A percentile compares a stretch with the other conserved stretches of the same genome.
phyloP scores from a whole-genome alignment of 108 stramenopile species.

The Nannochloropsis gaditana region DNA sequence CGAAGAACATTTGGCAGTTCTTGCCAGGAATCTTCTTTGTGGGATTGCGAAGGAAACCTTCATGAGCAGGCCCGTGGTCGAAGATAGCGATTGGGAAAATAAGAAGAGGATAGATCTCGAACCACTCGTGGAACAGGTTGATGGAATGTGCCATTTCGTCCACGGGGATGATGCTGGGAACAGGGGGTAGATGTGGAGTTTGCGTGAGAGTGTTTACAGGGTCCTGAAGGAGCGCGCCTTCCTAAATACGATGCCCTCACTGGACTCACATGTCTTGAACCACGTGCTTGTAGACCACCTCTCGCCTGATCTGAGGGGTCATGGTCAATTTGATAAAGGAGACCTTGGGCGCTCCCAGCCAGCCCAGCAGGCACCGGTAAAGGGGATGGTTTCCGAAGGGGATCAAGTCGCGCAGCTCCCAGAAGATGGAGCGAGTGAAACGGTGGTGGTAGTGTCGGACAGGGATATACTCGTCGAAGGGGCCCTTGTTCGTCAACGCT shows the following conservation, averaged over 20 bases:
- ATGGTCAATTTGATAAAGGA: slow-evolving; percentile 45
- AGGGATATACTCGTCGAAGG: slow-evolving; percentile 57
- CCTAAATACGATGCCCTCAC: no score
- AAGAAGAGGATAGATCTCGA: slow-evolving; percentile 61
- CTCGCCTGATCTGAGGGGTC: slow-evolving; percentile 21
- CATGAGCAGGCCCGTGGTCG: slow-evolving; percentile 24
- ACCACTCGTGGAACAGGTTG: slow-evolving; percentile 51
- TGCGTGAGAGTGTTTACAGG: neutral
- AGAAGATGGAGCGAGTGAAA: slow-evolving; percentile 58
- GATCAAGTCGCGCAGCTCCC: slow-evolving; percentile 64
- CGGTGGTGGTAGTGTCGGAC: slow-evolving; percentile 60
- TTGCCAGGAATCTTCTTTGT: slow-evolving; percentile 15
- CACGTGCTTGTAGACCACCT: slow-evolving; percentile 27
- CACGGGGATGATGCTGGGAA: slow-evolving; percentile 57
- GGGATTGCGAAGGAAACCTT: slow-evolving; percentile 43
- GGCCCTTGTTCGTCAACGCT: slow-evolving; percentile 14
- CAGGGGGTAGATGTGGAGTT: neutral
- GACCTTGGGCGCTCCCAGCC: slow-evolving; percentile 60
- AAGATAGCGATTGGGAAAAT: slow-evolving; percentile 45
- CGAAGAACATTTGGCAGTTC: slow-evolving; percentile 57
- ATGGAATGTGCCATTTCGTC: slow-evolving; percentile 51
- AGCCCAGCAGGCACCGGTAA: slow-evolving; percentile 59
- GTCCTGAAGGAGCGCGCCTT: no score
- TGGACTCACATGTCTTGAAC: neutral
- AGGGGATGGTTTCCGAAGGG: slow-evolving; percentile 60